Evolutionary conservation across 305 asterid species (phyloP).

Genomic region (Solanum hybrid): DNA sequence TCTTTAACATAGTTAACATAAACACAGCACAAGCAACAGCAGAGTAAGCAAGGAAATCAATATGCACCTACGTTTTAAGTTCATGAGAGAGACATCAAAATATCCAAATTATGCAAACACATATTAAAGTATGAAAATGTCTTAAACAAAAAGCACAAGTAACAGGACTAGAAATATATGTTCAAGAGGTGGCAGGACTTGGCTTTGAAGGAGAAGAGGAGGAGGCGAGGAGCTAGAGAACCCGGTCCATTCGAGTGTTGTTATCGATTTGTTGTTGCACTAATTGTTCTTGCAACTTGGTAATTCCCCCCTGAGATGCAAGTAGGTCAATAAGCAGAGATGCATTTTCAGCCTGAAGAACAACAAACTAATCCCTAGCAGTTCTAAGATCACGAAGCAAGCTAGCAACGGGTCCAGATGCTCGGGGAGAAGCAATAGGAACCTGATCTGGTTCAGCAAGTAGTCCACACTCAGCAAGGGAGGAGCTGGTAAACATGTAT

Average conservation of each 20-base stretch:
- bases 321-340: not conserved
- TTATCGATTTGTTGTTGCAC: not conserved
- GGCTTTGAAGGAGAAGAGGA: not conserved
- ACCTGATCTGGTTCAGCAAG: not conserved
- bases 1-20: not conserved
- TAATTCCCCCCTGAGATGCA: not conserved
- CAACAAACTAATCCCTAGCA: not conserved
- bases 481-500: not conserved
- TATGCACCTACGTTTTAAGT: not conserved
- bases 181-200: not conserved
- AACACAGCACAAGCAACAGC: not conserved
- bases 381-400: not conserved
- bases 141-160: not conserved
- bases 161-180: not conserved
- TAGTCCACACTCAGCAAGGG: not conserved
- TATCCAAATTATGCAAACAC: not conserved
- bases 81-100: not conserved
- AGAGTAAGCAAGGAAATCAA: not conserved
- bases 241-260: not conserved
- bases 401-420: not conserved
- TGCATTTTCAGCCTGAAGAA: not conserved
- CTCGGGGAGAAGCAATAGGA: not conserved
- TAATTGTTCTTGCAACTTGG: not conserved
- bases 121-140: not conserved
- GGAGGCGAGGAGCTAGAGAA: not conserved